Percentiles rank a stretch among this genome's conserved stretches.
Conservation (phyloP, 2,329 filamentous ascomycete genomes). For the Fusarium marasasianum region DNA sequence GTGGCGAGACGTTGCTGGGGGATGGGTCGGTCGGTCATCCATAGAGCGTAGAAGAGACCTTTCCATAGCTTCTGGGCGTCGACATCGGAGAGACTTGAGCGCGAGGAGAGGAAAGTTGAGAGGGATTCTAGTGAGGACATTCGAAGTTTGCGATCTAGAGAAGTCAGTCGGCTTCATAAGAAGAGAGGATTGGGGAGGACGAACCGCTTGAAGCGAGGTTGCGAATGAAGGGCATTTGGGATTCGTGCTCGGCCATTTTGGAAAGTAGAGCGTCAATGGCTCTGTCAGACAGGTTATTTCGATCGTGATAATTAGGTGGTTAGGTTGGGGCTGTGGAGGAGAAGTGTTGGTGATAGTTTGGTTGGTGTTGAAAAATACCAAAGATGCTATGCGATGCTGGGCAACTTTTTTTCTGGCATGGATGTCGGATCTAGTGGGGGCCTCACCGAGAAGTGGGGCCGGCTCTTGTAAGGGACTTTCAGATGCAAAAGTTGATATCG, state of each 20-base stretch:
- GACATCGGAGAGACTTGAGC: constrained; percentile 66
- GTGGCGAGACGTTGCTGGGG: constrained; percentile 85
- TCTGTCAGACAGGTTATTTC: accelerated
- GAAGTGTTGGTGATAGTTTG: neutral
- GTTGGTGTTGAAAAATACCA: constrained; percentile 31
- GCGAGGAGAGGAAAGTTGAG: constrained; percentile 76
- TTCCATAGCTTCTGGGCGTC: constrained; percentile 94
- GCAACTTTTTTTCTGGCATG: constrained; percentile 42
- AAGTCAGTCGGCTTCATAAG: no score
- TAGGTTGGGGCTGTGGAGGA: neutral
- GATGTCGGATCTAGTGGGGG: constrained; percentile 37
- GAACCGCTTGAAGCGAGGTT: constrained; percentile 85
- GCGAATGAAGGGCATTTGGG: constrained; percentile 78
- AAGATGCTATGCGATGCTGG: constrained; percentile 14
- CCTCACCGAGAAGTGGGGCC: constrained; percentile 31
- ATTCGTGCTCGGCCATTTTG: constrained; percentile 48
- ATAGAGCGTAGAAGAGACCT: constrained; percentile 90
- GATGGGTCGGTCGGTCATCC: constrained; percentile 91
- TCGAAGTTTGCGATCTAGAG: constrained; percentile 77
- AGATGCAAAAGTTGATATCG: neutral
- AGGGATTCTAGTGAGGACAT: constrained; percentile 81
- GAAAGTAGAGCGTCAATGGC: constrained; percentile 21
- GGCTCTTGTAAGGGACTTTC: constrained; percentile 8
- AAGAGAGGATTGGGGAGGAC: constrained; percentile 43
- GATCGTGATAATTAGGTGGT: neutral